A percentile compares a stretch with the other conserved stretches of the same genome.
These are phyloP conservation scores for Saccharomyces mikatae DNA, from an alignment of 805 yeast species.

Conservation along the genomic window DNA sequence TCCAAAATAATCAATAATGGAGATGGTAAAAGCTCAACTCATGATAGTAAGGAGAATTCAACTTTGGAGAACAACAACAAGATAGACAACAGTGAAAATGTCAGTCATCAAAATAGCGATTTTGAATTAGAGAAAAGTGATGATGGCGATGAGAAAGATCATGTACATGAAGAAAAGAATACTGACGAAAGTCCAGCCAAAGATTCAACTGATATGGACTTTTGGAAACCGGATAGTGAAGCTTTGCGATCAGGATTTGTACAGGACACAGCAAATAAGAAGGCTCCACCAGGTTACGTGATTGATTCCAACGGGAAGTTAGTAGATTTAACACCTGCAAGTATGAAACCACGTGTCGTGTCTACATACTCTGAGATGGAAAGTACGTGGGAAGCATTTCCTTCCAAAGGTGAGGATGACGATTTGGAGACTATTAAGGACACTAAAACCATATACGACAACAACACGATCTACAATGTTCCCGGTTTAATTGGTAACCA, in stretches of 20 bases:
- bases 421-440: slow-evolving; percentile 29
- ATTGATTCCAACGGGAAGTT: slow-evolving; percentile 28
- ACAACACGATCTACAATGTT: slow-evolving; percentile 30
- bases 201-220: slow-evolving; percentile 19
- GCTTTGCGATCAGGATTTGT: slow-evolving; percentile 34
- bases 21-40: slow-evolving; percentile 3
- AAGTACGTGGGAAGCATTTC: slow-evolving; percentile 32
- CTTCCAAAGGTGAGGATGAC: slow-evolving; percentile 17
- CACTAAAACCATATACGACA: slow-evolving; percentile 30
- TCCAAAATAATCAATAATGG: slow-evolving; percentile 14
- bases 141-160: not conserved
- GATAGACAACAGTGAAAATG: slow-evolving; percentile 2
- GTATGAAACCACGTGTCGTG: slow-evolving; percentile 22
- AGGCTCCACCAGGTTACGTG: slow-evolving; percentile 29
- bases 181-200: slow-evolving; percentile 14
- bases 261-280: slow-evolving; percentile 32
- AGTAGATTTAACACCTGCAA: slow-evolving; percentile 26
- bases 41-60: not conserved
- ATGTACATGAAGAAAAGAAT: not conserved
- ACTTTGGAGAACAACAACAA: not conserved
- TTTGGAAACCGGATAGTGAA: slow-evolving; percentile 52
- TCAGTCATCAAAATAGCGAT: slow-evolving; percentile 10
- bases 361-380: slow-evolving; percentile 29
- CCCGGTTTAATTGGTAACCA: slow-evolving; percentile 27
- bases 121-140: not conserved